phyloP scores from a whole-genome alignment of 2,329 filamentous ascomycete species.

The Pseudogymnoascus pannorum region DNA sequence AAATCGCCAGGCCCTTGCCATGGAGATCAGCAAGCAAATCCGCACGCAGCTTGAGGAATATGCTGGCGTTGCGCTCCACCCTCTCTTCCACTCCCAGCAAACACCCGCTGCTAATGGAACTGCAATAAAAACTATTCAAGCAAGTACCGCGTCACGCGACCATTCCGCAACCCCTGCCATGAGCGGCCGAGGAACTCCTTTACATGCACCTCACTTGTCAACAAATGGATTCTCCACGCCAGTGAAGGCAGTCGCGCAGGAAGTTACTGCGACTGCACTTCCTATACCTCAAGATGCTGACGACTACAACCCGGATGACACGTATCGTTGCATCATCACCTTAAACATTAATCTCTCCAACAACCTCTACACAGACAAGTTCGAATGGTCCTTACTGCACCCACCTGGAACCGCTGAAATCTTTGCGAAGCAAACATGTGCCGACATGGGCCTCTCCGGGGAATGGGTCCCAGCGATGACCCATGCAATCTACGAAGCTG shows the following conservation, averaged over 20 bases:
- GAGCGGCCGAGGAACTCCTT: constrained; percentile 50
- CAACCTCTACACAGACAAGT: constrained; percentile 90
- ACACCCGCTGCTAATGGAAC: constrained; percentile 27
- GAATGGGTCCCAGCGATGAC: constrained; percentile 95
- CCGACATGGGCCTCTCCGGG: constrained; percentile 78
- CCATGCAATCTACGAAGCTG: constrained; percentile 94
- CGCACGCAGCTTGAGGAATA: constrained; percentile 94
- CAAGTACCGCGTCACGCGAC: constrained; percentile 26
- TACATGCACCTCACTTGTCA: constrained; percentile 39
- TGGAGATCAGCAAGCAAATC: constrained; percentile 87
- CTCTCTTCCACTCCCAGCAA: constrained; percentile 66
- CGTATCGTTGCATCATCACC: constrained; percentile 86
- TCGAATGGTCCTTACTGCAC: constrained; percentile 93
- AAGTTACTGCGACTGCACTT: constrained; percentile 64
- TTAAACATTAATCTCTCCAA: constrained; percentile 89
- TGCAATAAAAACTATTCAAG: constrained; percentile 28
- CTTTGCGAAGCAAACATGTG: constrained; percentile 88
- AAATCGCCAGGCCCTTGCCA: constrained; percentile 59
- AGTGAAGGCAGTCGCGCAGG: constrained; percentile 29
- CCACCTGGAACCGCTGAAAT: constrained; percentile 85
- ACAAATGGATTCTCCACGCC: constrained; percentile 42
- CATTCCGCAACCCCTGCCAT: constrained; percentile 36
- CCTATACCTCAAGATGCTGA: constrained; percentile 58
- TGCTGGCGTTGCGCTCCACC: constrained; percentile 86
- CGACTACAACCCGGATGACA: constrained; percentile 83